These are phyloP conservation scores for Chrysanthemum makinoi DNA, from an alignment of 129 eudicot genomes.

Conservation along the genomic window DNA sequence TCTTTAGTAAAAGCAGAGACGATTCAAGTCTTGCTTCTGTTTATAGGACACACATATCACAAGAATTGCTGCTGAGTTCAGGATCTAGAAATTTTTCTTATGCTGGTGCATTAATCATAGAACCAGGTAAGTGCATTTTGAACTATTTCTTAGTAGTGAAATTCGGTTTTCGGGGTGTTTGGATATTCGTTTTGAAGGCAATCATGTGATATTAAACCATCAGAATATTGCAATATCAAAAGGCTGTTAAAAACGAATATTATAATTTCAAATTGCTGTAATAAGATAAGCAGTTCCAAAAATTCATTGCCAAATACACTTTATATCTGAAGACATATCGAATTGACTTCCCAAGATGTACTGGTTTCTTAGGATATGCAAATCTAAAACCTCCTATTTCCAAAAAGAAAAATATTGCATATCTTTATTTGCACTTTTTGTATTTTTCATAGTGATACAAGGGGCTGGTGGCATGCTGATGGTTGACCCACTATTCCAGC, in stretches of 20 bases:
- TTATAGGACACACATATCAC: conserved; percentile 58
- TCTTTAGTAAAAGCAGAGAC: conserved; percentile 66
- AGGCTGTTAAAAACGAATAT: background rate
- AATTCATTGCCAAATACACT: background rate
- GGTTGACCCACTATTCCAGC: conserved; percentile 94
- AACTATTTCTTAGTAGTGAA: background rate
- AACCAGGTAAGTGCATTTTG: conserved; percentile 66
- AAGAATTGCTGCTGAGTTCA: conserved; percentile 40
- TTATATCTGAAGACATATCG: background rate
- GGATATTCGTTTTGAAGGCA: background rate
- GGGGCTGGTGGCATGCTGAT: conserved; percentile 97
- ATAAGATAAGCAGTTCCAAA: background rate
- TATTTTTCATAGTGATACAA: conserved; percentile 61
- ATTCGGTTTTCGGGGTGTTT: background rate
- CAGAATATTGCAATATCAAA: background rate
- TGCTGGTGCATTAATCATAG: conserved; percentile 80
- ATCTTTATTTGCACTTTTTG: background rate
- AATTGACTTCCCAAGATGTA: background rate
- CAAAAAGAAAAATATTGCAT: background rate
- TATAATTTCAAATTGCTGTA: no score
- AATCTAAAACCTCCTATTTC: background rate
- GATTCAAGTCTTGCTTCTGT: conserved; percentile 50
- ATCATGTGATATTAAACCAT: background rate
- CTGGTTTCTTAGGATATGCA: background rate
- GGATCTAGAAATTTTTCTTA: conserved; percentile 32